Percentiles rank a stretch among this genome's conserved stretches.
phyloP scores from a whole-genome alignment of 805 yeast species.

The Metschnikowia proteae region DNA sequence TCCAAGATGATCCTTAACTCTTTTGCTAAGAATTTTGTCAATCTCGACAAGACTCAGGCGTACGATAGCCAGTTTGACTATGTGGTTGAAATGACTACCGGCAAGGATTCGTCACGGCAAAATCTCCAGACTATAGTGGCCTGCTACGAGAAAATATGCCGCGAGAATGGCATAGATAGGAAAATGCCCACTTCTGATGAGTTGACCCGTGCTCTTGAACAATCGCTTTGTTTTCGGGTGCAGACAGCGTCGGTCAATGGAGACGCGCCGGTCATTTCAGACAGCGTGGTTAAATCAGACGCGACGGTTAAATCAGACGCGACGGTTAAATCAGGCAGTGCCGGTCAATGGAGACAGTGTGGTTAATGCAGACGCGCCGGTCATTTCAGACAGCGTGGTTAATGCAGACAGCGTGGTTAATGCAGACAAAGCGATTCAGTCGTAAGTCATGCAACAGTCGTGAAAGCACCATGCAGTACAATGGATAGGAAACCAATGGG shows the following conservation, averaged over 20 bases:
- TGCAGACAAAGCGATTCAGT: too few relatives aligned
- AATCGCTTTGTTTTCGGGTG: not conserved
- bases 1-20: slow-evolving; percentile 68
- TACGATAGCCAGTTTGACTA: slow-evolving; percentile 72
- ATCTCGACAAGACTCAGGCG: slow-evolving; percentile 37
- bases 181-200: not conserved
- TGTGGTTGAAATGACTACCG: slow-evolving; percentile 54
- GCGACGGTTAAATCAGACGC: too few relatives aligned
- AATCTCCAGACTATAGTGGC: slow-evolving; percentile 12
- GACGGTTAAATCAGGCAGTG: too few relatives aligned
- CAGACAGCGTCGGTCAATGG: not conserved
- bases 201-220: not conserved
- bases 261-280: too few relatives aligned
- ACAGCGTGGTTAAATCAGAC: too few relatives aligned
- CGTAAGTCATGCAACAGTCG: too few relatives aligned
- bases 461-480: too few relatives aligned
- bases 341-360: too few relatives aligned
- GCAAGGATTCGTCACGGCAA: slow-evolving; percentile 10
- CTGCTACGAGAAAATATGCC: not conserved
- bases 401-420: too few relatives aligned
- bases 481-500: too few relatives aligned
- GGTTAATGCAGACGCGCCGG: too few relatives aligned
- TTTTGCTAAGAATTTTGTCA: slow-evolving; percentile 67
- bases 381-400: too few relatives aligned
- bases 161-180: not conserved